These are phyloP conservation scores for Tuctoria greenei DNA, from an alignment of 176 grass and related monocot species.

Conservation along the genomic window DNA sequence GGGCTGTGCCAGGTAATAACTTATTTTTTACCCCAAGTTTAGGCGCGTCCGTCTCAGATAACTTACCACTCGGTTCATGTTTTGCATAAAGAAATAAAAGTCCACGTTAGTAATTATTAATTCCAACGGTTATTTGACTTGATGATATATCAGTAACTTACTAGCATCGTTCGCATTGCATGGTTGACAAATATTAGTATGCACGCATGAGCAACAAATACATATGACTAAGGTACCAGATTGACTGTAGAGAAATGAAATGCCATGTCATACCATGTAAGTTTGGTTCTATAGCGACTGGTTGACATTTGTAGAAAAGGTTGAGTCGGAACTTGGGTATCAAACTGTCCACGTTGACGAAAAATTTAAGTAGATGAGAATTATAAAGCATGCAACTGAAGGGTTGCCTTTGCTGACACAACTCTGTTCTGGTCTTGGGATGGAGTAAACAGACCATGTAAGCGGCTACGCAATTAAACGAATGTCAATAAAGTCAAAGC, in stretches of 20 bases:
- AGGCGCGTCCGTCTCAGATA: slow-evolving; percentile 14
- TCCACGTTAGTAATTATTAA: slow-evolving; percentile 9
- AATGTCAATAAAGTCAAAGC: slow-evolving; percentile 21
- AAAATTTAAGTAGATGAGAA: background rate
- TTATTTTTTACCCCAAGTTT: slow-evolving; percentile 11
- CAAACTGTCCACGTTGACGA: background rate
- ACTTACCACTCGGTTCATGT: slow-evolving; percentile 31
- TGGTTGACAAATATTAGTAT: background rate
- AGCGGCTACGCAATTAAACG: background rate
- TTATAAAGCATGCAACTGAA: slow-evolving; percentile 18
- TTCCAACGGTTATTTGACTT: background rate
- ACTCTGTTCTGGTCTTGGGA: background rate
- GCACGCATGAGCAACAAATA: background rate
- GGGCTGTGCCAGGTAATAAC: slow-evolving; percentile 23
- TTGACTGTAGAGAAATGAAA: background rate
- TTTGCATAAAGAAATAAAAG: slow-evolving; percentile 30
- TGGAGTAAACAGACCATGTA: background rate
- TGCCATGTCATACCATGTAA: background rate
- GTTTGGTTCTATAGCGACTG: too few relatives aligned
- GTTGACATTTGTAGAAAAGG: background rate
- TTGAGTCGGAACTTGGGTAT: background rate
- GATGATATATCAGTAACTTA: background rate
- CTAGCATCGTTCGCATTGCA: background rate
- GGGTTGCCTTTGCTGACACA: background rate
- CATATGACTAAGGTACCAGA: background rate